phyloP scores from a whole-genome alignment of 129 eudicot species.

The Centella asiatica region DNA sequence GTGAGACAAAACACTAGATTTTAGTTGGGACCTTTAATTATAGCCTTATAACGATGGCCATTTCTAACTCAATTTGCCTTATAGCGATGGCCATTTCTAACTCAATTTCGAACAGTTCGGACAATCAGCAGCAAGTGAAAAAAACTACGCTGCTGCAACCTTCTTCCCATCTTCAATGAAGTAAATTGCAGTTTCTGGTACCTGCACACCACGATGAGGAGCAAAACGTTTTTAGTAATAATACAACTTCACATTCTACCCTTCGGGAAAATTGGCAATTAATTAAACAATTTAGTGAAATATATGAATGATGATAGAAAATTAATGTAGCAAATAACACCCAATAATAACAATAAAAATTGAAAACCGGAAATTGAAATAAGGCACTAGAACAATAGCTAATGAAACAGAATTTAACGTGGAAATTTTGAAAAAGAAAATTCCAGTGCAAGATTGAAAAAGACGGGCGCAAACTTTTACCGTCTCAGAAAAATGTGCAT shows the following conservation, averaged over 20 bases:
- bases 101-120: not conserved
- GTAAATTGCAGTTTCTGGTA: conserved; percentile 84
- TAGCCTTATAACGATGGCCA: not conserved
- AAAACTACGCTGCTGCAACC: conserved; percentile 66
- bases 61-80: conserved; percentile 1
- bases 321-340: too few species aligned
- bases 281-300: too few species aligned
- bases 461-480: too few species aligned
- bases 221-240: not conserved
- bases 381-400: too few species aligned
- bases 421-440: too few species aligned
- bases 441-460: too few species aligned
- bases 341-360: too few species aligned
- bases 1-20: not conserved
- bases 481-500: too few species aligned
- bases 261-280: not conserved
- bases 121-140: not conserved
- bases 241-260: not conserved
- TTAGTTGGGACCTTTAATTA: not conserved
- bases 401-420: too few species aligned
- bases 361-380: too few species aligned
- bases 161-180: conserved; percentile 94
- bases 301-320: too few species aligned
- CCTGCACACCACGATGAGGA: conserved; percentile 32
- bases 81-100: conserved; percentile 3